These are phyloP conservation scores for Xylaria sp. DNA, from an alignment of 495 filamentous ascomycete genomes.

Conservation along the genomic window DNA sequence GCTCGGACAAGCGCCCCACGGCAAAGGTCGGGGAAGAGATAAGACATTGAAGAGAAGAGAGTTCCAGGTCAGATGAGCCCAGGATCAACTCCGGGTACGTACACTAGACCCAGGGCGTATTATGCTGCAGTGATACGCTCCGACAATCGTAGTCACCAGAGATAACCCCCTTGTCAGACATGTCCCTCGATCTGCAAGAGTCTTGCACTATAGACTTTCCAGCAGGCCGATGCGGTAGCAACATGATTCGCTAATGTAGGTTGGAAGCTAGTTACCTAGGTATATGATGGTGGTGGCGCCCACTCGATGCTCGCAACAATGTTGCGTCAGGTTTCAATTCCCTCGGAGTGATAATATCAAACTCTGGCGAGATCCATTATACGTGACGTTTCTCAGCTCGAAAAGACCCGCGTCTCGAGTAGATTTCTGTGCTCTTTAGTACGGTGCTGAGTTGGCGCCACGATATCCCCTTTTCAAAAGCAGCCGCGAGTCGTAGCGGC, in stretches of 20 bases:
- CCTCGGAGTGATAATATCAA: neutral
- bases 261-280: neutral
- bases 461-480: neutral
- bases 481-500: neutral
- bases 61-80: slow-evolving; percentile 2
- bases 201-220: slow-evolving; percentile 2
- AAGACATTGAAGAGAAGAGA: slow-evolving; percentile 19
- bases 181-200: slow-evolving; percentile 17
- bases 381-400: neutral
- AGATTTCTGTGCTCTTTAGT: neutral
- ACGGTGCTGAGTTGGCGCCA: neutral
- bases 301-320: neutral
- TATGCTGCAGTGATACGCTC: slow-evolving; percentile 11
- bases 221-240: slow-evolving; percentile 15
- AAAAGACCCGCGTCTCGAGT: neutral
- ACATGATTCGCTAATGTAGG: slow-evolving; percentile 8
- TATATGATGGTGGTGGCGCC: slow-evolving; percentile 25
- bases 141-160: neutral
- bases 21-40: slow-evolving; percentile 23
- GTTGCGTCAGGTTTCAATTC: neutral
- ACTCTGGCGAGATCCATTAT: neutral
- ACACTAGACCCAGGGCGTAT: neutral
- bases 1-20: slow-evolving; percentile 10
- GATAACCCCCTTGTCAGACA: slow-evolving; percentile 20
- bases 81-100: neutral